These are phyloP conservation scores for Schizosaccharomyces pombe DNA, from an alignment of 805 yeast genomes.

Conservation along the genomic window DNA sequence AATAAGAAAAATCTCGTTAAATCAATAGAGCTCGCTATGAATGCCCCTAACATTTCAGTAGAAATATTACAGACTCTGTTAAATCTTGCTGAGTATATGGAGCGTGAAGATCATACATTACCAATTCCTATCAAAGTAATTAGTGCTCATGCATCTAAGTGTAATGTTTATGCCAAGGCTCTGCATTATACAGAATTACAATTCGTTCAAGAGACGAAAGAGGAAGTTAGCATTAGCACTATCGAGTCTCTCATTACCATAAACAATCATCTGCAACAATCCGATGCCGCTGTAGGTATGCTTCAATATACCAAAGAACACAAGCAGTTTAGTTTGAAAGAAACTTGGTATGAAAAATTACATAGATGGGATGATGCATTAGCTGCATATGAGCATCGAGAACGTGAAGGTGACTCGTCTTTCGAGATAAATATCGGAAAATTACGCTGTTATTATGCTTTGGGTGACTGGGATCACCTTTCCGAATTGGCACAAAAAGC, in stretches of 20 bases:
- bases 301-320: constrained; percentile 81
- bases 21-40: constrained; percentile 63
- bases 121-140: constrained; percentile 72
- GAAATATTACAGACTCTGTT: constrained; percentile 78
- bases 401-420: constrained; percentile 27
- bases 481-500: constrained; percentile 64
- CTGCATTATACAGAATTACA: constrained; percentile 91
- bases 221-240: constrained; percentile 28
- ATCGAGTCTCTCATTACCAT: constrained; percentile 80
- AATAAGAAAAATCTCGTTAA: constrained; percentile 76
- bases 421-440: constrained; percentile 89
- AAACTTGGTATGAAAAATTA: constrained; percentile 90
- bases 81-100: constrained; percentile 87
- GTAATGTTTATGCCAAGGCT: constrained; percentile 95
- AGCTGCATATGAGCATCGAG: constrained; percentile 65
- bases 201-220: constrained; percentile 75
- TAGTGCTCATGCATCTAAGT: constrained; percentile 78
- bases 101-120: constrained; percentile 82
- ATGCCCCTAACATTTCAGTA: constrained; percentile 80
- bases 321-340: constrained; percentile 53
- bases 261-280: constrained; percentile 81
- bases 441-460: constrained; percentile 89
- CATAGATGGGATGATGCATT: constrained; percentile 97
- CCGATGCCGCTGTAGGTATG: constrained; percentile 95
- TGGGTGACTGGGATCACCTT: constrained; percentile 92